Base-by-base conservation (phyloP, 2,329 filamentous ascomycete species). In the Colletotrichum sp. region DNA sequence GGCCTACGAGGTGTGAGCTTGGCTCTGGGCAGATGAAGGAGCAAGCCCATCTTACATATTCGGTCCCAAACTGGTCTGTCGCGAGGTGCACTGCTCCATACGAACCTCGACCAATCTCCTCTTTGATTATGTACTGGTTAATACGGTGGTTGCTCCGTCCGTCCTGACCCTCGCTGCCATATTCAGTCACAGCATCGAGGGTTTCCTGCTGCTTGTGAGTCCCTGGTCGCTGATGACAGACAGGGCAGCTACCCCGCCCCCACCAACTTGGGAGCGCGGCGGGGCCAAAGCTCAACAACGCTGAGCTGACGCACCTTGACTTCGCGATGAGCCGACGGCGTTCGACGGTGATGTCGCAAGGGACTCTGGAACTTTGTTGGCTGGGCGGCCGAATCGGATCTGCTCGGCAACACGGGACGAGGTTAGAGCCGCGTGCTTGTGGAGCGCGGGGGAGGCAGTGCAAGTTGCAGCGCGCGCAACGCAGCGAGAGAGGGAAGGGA, bases 61-160 rank as follows among this genome's bases (percentile, higher is more conserved):
- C 96, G 68, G 92, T 92, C 57, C 96, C 96, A 86, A 93, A 97
- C 84, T 98, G 96, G 85, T 99, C 96, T 4, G 92, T 92, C 26
- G 96, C 97, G 24, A 96, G 88, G 85, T 99, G 96, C 16, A 99
- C 97, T 13, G 96, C 94, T 9, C 97, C 97, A 83, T 98, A 99
- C 0, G 96, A 99, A 21, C 97, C 97, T 78, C 96, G 91, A n/a
- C 97, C 97, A 80, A 99, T 98, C 88, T 99, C 96, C 83, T 98
- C 94, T 84, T 94, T 93, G 82, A 99, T 97, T 74, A 94, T 90
- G 84, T 99, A 99, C 86, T 99, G 96, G 84, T 99, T 99, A 86
- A 99, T 96, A 74, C 93, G 92, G 82, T 98, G 95, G 82, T 98
- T 93, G 4, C 94, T 93, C 67, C 89, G 91, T 30, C 96, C 96